Conservation (phyloP, 768 basidiomycete genomes). For the Auricularia cornea region DNA sequence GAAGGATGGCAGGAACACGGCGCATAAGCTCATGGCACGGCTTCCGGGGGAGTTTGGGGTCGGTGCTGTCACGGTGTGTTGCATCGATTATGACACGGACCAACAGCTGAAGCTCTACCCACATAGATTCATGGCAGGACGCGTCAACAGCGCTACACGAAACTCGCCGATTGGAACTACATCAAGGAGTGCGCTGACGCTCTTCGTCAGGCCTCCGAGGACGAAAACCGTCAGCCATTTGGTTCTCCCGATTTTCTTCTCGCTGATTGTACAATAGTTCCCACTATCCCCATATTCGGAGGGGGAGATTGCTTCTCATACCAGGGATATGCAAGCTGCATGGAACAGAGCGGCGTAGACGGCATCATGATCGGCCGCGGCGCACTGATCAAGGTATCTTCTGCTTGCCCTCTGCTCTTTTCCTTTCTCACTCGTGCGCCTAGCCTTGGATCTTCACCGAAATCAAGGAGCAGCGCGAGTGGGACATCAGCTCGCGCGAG, state of each 20-base stretch:
- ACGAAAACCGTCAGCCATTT: conserved; percentile 53
- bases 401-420: conserved; percentile 7
- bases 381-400: conserved; percentile 74
- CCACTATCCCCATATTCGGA: conserved; percentile 89
- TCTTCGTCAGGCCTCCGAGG: conserved; percentile 60
- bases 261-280: conserved; percentile 37
- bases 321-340: conserved; percentile 67
- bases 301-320: conserved; percentile 94
- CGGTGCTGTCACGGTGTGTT: conserved; percentile 42
- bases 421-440: not conserved
- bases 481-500: conserved; percentile 86
- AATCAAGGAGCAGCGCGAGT: conserved; percentile 83
- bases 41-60: conserved; percentile 49
- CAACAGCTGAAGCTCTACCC: conserved; percentile 26
- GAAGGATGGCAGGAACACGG: conserved; percentile 75
- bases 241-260: not conserved
- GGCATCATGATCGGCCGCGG: conserved; percentile 94
- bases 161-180: conserved; percentile 91
- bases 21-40: conserved; percentile 87
- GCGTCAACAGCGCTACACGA: conserved; percentile 88
- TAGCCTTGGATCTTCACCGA: conserved; percentile 89
- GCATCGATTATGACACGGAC: conserved; percentile 18
- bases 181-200: conserved; percentile 80
- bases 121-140: conserved; percentile 89
- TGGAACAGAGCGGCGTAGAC: conserved; percentile 79